Conservation (phyloP, 2,329 filamentous ascomycete species). For the Colletotrichum tofieldiae region DNA sequence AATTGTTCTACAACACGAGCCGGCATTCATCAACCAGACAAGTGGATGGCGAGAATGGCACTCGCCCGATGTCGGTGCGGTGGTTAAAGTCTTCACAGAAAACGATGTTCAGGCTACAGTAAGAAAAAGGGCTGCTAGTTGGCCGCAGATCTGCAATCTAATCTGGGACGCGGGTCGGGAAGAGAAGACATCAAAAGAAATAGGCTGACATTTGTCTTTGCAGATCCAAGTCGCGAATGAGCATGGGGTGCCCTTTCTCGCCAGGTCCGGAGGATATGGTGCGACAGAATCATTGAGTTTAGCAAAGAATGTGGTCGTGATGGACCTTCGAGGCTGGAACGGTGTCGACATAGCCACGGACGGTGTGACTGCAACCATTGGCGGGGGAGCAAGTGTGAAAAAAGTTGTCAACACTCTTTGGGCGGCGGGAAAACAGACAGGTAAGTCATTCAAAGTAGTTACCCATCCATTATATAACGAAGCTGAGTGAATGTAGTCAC, state of each 20-base stretch:
- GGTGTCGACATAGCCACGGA: slow-evolving; percentile 32
- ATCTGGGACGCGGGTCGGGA: too few relatives aligned
- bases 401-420: slow-evolving; percentile 30
- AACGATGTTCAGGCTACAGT: slow-evolving; percentile 31
- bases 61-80: slow-evolving; percentile 16
- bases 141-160: neutral
- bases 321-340: slow-evolving; percentile 45
- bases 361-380: slow-evolving; percentile 34
- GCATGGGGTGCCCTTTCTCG: slow-evolving; percentile 24
- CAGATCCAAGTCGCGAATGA: slow-evolving; percentile 27
- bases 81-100: slow-evolving; percentile 33
- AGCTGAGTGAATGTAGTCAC: slow-evolving; percentile 28
- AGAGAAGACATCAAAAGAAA: too few relatives aligned
- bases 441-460: neutral
- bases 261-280: slow-evolving; percentile 43
- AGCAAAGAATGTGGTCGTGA: slow-evolving; percentile 41
- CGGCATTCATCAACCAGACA: neutral
- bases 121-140: neutral
- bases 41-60: slow-evolving; percentile 34
- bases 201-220: neutral
- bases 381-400: slow-evolving; percentile 42
- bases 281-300: slow-evolving; percentile 35
- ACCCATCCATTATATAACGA: rapidly evolving
- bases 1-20: neutral
- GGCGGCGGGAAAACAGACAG: slow-evolving; percentile 29